A percentile compares a stretch with the other conserved stretches of the same genome.
Conservation (phyloP, 768 basidiomycete genomes). For the Phaeolepiota aurea region DNA sequence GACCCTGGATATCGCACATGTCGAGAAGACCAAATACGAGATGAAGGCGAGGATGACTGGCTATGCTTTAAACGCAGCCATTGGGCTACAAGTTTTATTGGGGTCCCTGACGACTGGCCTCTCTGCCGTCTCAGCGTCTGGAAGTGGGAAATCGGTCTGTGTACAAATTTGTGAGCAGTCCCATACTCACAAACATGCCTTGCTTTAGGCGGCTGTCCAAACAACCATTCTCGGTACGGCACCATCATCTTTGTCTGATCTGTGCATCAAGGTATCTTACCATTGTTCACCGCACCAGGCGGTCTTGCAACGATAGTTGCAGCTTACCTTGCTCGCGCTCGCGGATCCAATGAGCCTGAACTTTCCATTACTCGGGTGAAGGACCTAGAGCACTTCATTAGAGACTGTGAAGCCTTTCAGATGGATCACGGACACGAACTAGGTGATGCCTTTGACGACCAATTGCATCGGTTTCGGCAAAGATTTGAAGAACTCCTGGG, state of each 20-base stretch:
- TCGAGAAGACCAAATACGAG: conserved; percentile 38
- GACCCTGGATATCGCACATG: conserved; percentile 38
- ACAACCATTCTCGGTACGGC: conserved; percentile 28
- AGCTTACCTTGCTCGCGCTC: conserved; percentile 62
- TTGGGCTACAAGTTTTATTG: conserved; percentile 53
- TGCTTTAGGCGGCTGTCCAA: conserved; percentile 22
- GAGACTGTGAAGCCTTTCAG: conserved; percentile 48
- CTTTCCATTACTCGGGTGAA: conserved; percentile 44
- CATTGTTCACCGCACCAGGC: conserved; percentile 23
- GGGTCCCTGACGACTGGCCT: conserved; percentile 63
- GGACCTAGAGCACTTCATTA: conserved; percentile 60
- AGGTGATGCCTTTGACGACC: conserved; percentile 24
- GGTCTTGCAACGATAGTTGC: conserved; percentile 63
- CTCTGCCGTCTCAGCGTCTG: conserved; percentile 34
- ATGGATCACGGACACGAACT: conserved; percentile 45
- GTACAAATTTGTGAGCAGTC: not conserved
- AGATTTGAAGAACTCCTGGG: conserved; percentile 43
- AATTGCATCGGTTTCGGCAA: conserved; percentile 25
- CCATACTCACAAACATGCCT: not conserved
- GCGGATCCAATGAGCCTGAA: conserved; percentile 67
- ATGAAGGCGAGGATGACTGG: conserved; percentile 34
- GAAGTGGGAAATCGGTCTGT: conserved; percentile 17
- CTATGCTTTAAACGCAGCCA: conserved; percentile 36
- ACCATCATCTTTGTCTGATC: too few species aligned
- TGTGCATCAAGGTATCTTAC: not conserved